Base-by-base conservation (phyloP, 2,329 filamentous ascomycete genomes). In the Davidsoniella australis region DNA sequence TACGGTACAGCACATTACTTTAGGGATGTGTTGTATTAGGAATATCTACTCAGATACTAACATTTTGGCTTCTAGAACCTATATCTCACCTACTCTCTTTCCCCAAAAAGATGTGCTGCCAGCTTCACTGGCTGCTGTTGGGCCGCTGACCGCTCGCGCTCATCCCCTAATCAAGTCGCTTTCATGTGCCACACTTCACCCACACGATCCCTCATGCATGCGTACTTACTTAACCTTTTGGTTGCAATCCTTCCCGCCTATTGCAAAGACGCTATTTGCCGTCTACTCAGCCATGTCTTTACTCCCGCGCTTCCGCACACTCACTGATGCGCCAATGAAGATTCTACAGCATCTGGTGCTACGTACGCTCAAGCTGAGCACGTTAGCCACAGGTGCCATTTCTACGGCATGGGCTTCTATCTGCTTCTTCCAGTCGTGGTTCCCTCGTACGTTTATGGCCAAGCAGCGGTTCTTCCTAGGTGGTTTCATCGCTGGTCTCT, bases 391-490 rank as follows among this genome's bases (percentile, higher is more conserved):
- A 0, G 84, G 85, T 14, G 74, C 84, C n/a, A 78, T 94, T 51
- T 86, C 85, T 12, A 85, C 85, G 0, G 77, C 79, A 29, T 98
- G 91, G 91, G 87, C 80, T 1, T 82, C 78, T 51, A 80, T 95
- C 57, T 98, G 89, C 67, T 73, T 95, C 58, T 87, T 95, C 69
- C 85, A 94, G 63, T 68, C 74, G 42, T 73, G 82, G 58, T 71
- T 96, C 1, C 87, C 89, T 0, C 73, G 81, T 2, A 73, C 72
- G 5, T 69, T 87, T 7, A 70, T 95, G 0, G 76, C 88, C 0
- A 88, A 82, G 0, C 83, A 91, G 61, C 77, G 91, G 18, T 93
- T 91, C 71, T 94, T 93, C 71, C 68, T 95, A 0, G 85, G 85
- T 47, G 89, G 91, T 6, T 84, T 89, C 61, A 59, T 93, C 1